Percentiles rank a stretch among this genome's conserved stretches.
Conservation (phyloP, 495 filamentous ascomycete species). For the Clavariopsis aquatica region DNA sequence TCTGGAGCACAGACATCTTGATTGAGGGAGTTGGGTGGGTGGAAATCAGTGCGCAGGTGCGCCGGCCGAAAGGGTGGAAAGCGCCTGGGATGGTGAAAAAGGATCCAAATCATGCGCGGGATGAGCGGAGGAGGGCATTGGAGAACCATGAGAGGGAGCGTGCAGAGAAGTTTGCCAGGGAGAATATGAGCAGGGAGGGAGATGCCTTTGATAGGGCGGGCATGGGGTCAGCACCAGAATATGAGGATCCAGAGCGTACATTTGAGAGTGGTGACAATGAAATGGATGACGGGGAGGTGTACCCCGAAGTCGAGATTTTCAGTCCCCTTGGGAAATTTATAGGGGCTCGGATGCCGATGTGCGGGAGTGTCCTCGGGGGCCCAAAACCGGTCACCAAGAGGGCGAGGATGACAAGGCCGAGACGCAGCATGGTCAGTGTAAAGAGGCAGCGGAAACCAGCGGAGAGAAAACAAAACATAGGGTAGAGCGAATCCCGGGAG, state of each 20-base stretch:
- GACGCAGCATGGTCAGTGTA: conserved; percentile 56
- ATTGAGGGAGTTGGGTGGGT: conserved; percentile 94
- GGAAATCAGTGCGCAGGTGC: conserved; percentile 79
- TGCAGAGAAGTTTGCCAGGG: not conserved
- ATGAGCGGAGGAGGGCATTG: conserved; percentile 20
- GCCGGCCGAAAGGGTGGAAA: conserved; percentile 52
- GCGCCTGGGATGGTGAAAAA: conserved; percentile 12
- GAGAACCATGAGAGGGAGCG: conserved; percentile 15
- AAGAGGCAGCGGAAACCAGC: conserved; percentile 31
- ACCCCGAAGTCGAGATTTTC: conserved; percentile 79
- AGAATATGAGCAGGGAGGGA: not conserved
- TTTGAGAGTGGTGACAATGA: conserved; percentile 24
- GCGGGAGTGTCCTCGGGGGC: conserved; percentile 61
- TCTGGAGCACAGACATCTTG: conserved; percentile 78
- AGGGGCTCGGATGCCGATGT: conserved; percentile 67
- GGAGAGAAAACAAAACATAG: no score
- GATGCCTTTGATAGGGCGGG: conserved; percentile 27
- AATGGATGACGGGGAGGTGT: conserved; percentile 28
- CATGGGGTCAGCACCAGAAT: not conserved
- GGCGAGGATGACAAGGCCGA: conserved; percentile 41
- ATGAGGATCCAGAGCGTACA: conserved; percentile 28
- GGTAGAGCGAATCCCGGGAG: no score
- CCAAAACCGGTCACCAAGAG: conserved; percentile 27
- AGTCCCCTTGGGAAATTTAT: conserved; percentile 80
- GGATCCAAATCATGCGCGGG: conserved; percentile 20